These are phyloP conservation scores for Cryphonectria radicalis DNA, from an alignment of 2,329 filamentous ascomycete genomes.

Conservation along the genomic window DNA sequence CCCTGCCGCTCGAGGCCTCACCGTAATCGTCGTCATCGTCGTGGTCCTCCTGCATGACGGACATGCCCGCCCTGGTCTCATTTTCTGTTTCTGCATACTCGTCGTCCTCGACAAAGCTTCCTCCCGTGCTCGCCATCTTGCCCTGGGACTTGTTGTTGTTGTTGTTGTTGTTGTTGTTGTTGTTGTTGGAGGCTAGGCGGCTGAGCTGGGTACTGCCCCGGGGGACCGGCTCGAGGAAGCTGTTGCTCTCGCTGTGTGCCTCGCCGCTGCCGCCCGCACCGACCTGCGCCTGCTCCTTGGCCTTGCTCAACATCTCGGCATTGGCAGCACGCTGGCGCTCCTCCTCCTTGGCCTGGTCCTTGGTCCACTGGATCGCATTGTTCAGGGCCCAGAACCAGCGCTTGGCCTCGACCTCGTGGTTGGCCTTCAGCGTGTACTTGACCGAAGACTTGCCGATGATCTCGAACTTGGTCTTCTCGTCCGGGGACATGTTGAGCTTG, in stretches of 20 bases:
- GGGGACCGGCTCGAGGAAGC: conserved; percentile 48
- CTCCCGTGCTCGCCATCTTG: conserved; percentile 50
- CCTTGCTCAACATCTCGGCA: conserved; percentile 76
- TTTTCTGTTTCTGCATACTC: conserved; percentile 26
- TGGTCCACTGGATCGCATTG: conserved; percentile 97
- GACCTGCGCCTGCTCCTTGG: conserved; percentile 66
- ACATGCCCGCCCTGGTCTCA: conserved; percentile 35
- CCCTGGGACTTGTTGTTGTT: conserved; percentile 40
- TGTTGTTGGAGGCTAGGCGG: conserved; percentile 48
- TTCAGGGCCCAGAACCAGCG: conserved; percentile 99
- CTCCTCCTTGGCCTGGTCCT: conserved; percentile 94
- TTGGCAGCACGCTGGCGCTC: conserved; percentile 75
- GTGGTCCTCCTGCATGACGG: conserved; percentile 51
- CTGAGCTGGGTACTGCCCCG: conserved; percentile 52
- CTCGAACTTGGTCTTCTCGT: conserved; percentile 97
- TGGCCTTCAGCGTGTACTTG: conserved; percentile 97
- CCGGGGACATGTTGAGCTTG: conserved; percentile 89
- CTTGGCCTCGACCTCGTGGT: conserved; percentile 97
- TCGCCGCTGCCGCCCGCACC: conserved; percentile 51
- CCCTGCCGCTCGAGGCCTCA: conserved; percentile 79
- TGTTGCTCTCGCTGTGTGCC: conserved; percentile 56
- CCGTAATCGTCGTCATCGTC: conserved; percentile 79
- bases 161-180: no score
- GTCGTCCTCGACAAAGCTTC: conserved; percentile 58
- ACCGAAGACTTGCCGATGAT: conserved; percentile 98